Evolutionary conservation across 441 rosid genomes (phyloP), one percentile per base, ranked within the genome.

Genomic region (Aleurites moluccanus): DNA sequence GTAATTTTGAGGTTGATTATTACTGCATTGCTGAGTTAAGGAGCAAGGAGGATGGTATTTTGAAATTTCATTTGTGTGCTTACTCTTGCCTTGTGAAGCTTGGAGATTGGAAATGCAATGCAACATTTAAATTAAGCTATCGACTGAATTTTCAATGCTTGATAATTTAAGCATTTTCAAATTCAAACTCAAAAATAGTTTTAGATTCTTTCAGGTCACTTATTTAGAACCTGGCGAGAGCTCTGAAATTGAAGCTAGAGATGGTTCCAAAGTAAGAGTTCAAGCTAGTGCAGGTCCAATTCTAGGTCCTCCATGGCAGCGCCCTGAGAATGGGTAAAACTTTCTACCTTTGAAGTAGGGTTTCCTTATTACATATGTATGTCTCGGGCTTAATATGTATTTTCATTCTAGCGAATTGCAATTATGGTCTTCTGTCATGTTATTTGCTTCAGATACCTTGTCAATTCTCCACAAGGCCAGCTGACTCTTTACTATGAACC

Each of bases 271-370:
- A 67, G 84, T 90, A 73, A 83, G 74, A 81, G 82, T 87, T 68
- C 77, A 86, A 79, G 97, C 96, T 23, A 91, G 93, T 27, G 89
- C 96, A 50, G 99, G 97, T 66, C 97, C 99, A 74, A 81, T 94
- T 66, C 86, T 92, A 0, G 99, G 99, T 82, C 99, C 97, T 81
- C 99, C 97, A 27, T 94, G 99, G 99, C 97, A 92, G 84, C 92
- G 90, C 28, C 98, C 97, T 67, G 98, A 92, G 85, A 94, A 91
- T 52, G 98, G 97, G 91, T 92, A 85, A 78, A 68, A 60, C 10
- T n/a, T 25, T 59, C 7, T 35, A 42, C 33, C 15, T 50, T 72
- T 28, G 47, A 60, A 60, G 27, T 67, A 8, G 67, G 2, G 0
- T 4, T 4, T 35, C 27, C 45, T n/a, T 23, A 4, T 21, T 40